Evolutionary conservation across 495 filamentous ascomycete species (phyloP), one percentile per base, ranked within the genome.

Genomic region (Xylaria sp.): DNA sequence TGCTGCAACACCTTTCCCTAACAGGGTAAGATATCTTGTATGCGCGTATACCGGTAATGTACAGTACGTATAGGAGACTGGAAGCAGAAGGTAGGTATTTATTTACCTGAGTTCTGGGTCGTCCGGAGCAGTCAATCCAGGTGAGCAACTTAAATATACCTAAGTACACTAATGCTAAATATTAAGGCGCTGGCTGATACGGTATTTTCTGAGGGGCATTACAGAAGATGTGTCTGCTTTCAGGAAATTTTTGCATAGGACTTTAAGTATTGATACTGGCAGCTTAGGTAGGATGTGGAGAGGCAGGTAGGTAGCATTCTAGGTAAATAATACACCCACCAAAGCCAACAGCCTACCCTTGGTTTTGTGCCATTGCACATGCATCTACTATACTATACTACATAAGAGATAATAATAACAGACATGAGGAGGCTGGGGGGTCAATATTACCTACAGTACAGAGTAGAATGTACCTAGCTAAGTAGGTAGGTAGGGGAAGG

Each of bases 1-100:
- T 68, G 52, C 21, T 46, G 40, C 52, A 33, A 33, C 66, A 29
- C 50, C 35, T 46, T 68, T 58, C 46, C 66, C 17, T 14, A 44
- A 59, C 24, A 33, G 41, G 66, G 59, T 62, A 41, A 29, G 21
- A 17, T 15, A 62, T 37, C 37, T 59, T 0, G 33, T n/a, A 29
- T 58, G 35, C 31, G 5, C 35, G 35, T 61, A 52, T n/a, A 4
- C 41, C 8, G 1, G 46, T 21, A 48, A 8, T 19, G 11, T 48
- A 21, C 5, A 52, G n/a, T 37, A 12, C 9, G 48, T 24, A 53
- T 5, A 26, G 50, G 8, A 53, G 50, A 12, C n/a, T n/a, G n/a
- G n/a, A n/a, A 53, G 21, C 48, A 52, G 21, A 5, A 52, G 48
- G 24, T 14, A 19, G 1, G 3, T 55, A 17, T 55, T 55, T 5